These are phyloP conservation scores for Rosa rugosa DNA, from an alignment of 306 rosid species.

Conservation along the genomic window DNA sequence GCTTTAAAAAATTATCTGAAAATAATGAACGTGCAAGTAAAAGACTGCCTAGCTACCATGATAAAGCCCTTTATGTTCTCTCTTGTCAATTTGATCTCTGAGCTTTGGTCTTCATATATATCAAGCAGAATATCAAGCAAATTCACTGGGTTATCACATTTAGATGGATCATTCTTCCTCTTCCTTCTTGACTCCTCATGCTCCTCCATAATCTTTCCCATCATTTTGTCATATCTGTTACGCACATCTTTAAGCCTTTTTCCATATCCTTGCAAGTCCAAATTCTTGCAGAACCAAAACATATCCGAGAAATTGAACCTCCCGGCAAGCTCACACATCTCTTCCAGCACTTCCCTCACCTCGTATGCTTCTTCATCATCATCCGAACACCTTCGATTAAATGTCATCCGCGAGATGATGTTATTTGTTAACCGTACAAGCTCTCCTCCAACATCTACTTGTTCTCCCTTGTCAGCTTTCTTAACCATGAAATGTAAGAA, in stretches of 20 bases:
- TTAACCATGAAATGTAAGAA: constrained; percentile 22
- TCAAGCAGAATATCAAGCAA: constrained; percentile 62
- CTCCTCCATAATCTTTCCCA: constrained; percentile 54
- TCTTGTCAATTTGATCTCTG: constrained; percentile 44
- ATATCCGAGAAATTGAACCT: constrained; percentile 48
- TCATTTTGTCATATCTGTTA: constrained; percentile 45
- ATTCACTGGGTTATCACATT: constrained; percentile 35
- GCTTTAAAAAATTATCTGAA: neutral
- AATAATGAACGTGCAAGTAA: neutral
- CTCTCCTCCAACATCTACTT: constrained; percentile 42
- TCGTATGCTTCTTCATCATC: constrained; percentile 32
- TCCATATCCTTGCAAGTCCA: constrained; percentile 57
- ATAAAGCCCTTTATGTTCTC: constrained; percentile 69
- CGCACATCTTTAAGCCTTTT: constrained; percentile 44
- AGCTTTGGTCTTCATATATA: constrained; percentile 40
- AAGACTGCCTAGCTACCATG: constrained; percentile 32
- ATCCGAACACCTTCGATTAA: constrained; percentile 35
- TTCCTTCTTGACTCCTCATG: constrained; percentile 54
- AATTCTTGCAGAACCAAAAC: constrained; percentile 51
- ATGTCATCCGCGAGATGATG: constrained; percentile 45
- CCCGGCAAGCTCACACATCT: constrained; percentile 40
- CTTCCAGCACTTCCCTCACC: constrained; percentile 43
- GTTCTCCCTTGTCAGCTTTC: constrained; percentile 32
- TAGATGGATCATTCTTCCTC: constrained; percentile 12
- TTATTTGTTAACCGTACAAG: constrained; percentile 41